Base-by-base conservation (phyloP, 2,329 filamentous ascomycete species). In the Hirsutella thompsonii region DNA sequence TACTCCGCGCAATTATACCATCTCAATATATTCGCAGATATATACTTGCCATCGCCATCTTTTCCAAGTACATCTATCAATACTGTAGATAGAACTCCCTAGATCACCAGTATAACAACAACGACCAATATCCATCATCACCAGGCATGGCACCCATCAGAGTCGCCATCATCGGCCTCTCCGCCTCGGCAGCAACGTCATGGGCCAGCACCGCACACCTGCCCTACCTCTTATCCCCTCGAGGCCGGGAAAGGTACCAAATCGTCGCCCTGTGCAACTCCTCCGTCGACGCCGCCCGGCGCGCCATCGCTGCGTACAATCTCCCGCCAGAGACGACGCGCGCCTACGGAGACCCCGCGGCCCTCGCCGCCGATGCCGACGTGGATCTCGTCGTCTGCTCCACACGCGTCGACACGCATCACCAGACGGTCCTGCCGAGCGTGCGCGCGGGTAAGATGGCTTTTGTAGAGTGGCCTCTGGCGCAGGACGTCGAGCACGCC, bases 401-500 rank as follows among this genome's bases (percentile, higher is more conserved):
- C 34, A 76, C 72, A 0, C 62, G 72, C 4, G 73, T 75, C 1
- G 72, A 77, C 43, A 62, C 62, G 1, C 75, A 80, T 45, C 60
- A 65, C 36, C 42, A 55, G 2, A 66, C 64, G 2, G 57, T 64
- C 0, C 55, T 61, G 10, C 68, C 74, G 0, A 68, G 66, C 14
- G 46, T 77, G 1, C 56, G 58, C 13, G 68, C 70, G 0, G 74
- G 73, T 0, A 77, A 78, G 51, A 49, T 57, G 0, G 62, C 72
- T 0, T 80, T 61, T 42, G 62, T 75, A 0, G 75, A 80, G 55
- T 80, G 75, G 71, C 76, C 73, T 5, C 57, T 79, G 0, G 70
- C 69, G 0, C 55, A 67, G 13, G 64, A 69, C 40, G 52, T 56
- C 1, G 42, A 49, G 2, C 55, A 64, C 1, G 69, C 64, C 0